phyloP scores from a whole-genome alignment of 495 filamentous ascomycete genomes.

The Talaromyces proteolyticus region DNA sequence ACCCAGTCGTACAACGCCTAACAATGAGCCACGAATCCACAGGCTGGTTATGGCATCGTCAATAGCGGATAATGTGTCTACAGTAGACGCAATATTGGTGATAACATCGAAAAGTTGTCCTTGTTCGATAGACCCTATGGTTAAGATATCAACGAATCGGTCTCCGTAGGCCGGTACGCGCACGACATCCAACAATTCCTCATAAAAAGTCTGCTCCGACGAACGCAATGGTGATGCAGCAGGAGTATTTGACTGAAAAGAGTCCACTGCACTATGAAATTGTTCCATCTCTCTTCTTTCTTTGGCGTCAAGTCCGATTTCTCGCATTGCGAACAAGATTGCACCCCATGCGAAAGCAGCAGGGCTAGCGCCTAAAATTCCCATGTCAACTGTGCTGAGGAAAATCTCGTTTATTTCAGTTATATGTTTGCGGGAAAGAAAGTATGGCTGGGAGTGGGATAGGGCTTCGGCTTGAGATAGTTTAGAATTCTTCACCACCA shows the following conservation, averaged over 20 bases:
- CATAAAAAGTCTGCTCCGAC: constrained; percentile 39
- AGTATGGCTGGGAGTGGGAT: constrained; percentile 35
- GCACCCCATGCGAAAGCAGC: constrained; percentile 72
- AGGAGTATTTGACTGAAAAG: constrained; percentile 35
- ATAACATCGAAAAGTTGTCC: constrained; percentile 59
- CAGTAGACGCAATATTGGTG: constrained; percentile 43
- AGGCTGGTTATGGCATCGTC: constrained; percentile 30
- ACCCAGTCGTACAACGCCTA: constrained; percentile 59
- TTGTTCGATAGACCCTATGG: constrained; percentile 45
- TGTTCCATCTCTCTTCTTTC: constrained; percentile 57
- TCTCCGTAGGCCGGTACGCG: constrained; percentile 33
- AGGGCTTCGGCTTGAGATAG: constrained; percentile 7
- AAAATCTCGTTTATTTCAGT: constrained; percentile 57
- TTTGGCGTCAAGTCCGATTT: constrained; percentile 49
- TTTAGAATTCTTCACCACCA: constrained; percentile 19
- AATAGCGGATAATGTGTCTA: constrained; percentile 28
- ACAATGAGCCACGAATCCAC: constrained; percentile 51
- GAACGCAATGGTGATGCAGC: constrained; percentile 16
- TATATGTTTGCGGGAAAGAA: constrained; percentile 55
- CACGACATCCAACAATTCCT: constrained; percentile 45
- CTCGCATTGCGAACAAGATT: constrained; percentile 61
- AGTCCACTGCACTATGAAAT: constrained; percentile 55
- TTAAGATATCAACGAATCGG: constrained; percentile 41
- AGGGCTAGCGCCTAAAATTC: constrained; percentile 51
- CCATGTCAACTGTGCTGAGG: constrained; percentile 37